Conservation (phyloP, 2,329 filamentous ascomycete genomes). For the Diaporthe sp. region DNA sequence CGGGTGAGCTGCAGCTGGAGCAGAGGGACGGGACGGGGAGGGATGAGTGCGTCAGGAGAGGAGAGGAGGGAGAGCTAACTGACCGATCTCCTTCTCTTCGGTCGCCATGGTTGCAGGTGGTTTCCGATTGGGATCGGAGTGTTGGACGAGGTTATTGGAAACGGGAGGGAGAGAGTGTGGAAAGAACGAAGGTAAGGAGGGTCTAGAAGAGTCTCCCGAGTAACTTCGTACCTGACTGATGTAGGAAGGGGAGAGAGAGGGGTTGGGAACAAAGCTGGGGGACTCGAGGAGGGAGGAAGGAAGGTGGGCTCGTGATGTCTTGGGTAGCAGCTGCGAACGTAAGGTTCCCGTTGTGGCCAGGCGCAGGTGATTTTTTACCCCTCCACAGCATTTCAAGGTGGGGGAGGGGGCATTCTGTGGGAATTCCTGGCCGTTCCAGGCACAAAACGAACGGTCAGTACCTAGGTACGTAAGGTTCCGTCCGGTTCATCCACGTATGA, state of each 20-base stretch:
- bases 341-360: conserved; percentile 31
- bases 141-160: background rate
- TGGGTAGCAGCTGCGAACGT: conserved; percentile 27
- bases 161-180: background rate
- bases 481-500: conserved; percentile 31
- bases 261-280: conserved; percentile 31
- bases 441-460: conserved; percentile 2
- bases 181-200: conserved; percentile 25
- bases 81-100: conserved; percentile 54
- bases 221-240: conserved; percentile 12
- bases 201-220: conserved; percentile 26
- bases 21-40: conserved; percentile 22
- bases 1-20: conserved; percentile 9
- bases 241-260: conserved; percentile 14
- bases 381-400: conserved; percentile 43
- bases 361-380: conserved; percentile 40
- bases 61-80: conserved; percentile 41
- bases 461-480: conserved; percentile 25
- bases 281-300: conserved; percentile 32
- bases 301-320: conserved; percentile 33
- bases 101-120: conserved; percentile 50
- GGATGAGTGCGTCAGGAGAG: background rate
- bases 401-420: conserved; percentile 47
- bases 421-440: conserved; percentile 33
- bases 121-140: conserved; percentile 5